phyloP scores from a whole-genome alignment of 2,329 filamentous ascomycete species.

The Cordyceps fumosorosea region DNA sequence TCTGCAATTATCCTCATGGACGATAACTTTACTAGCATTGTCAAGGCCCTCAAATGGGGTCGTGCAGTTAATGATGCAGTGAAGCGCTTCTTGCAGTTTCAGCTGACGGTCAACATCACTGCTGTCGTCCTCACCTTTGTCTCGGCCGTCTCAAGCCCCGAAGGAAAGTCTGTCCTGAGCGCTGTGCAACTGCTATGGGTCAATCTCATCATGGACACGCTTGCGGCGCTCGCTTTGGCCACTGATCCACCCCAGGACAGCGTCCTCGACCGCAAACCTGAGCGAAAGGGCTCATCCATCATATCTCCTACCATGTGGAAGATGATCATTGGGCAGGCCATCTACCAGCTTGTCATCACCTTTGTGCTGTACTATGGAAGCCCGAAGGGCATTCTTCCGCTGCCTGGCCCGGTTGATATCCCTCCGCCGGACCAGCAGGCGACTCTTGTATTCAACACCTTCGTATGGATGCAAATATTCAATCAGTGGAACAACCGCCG shows the following conservation, averaged over 20 bases:
- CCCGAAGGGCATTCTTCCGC: conserved; percentile 30
- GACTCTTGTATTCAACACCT: conserved; percentile 93
- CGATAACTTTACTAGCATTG: conserved; percentile 81
- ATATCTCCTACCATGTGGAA: conserved; percentile 97
- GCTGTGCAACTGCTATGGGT: conserved; percentile 94
- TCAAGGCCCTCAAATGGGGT: conserved; percentile 77
- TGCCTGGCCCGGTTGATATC: conserved; percentile 44
- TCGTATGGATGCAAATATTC: conserved; percentile 99
- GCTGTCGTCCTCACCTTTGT: conserved; percentile 84
- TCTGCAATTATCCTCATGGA: conserved; percentile 84
- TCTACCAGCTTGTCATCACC: conserved; percentile 78
- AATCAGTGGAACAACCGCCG: conserved; percentile 97
- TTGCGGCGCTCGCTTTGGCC: conserved; percentile 80
- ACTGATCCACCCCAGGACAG: conserved; percentile 83
- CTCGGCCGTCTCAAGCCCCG: conserved; percentile 65
- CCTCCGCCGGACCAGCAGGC: conserved; percentile 45
- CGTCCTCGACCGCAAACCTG: conserved; percentile 69
- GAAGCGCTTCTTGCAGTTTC: conserved; percentile 70
- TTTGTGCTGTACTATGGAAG: conserved; percentile 77
- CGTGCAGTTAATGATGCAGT: conserved; percentile 71
- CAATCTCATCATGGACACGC: conserved; percentile 95
- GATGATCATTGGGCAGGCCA: conserved; percentile 91
- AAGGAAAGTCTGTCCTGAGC: conserved; percentile 70
- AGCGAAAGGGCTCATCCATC: conserved; percentile 49
- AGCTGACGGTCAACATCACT: conserved; percentile 85